phyloP scores from a whole-genome alignment of 345 rosid species.

The Pelargonium nanum region DNA sequence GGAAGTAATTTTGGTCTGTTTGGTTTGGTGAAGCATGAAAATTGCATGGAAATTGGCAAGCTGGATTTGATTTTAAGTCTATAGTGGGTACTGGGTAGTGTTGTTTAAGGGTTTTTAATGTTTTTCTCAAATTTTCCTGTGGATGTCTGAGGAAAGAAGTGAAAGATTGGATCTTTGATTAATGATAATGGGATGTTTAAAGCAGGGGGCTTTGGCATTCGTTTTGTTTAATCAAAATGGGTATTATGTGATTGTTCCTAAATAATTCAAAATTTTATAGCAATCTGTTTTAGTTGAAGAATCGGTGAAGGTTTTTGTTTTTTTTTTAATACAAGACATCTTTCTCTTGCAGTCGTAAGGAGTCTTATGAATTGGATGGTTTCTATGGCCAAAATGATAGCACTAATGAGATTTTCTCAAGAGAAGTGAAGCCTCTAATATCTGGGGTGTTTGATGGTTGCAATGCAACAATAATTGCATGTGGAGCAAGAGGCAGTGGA shows the following conservation, averaged over 20 bases:
- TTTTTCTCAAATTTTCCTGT: neutral
- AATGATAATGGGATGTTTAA: neutral
- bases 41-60: neutral
- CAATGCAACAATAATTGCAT: slow-evolving; percentile 49
- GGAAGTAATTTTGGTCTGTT: neutral
- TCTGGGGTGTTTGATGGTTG: slow-evolving; percentile 42
- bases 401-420: slow-evolving; percentile 24
- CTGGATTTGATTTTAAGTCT: neutral
- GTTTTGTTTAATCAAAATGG: neutral
- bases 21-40: neutral
- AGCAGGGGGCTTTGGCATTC: neutral
- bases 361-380: slow-evolving; percentile 36
- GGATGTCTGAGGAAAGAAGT: neutral
- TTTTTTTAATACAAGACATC: neutral
- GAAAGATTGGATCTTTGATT: neutral
- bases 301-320: neutral
- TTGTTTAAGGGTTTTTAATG: neutral
- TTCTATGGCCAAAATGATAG: slow-evolving; percentile 42
- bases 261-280: neutral
- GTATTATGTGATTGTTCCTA: neutral
- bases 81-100: neutral
- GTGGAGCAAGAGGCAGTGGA: slow-evolving; percentile 62
- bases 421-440: slow-evolving; percentile 49
- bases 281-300: neutral
- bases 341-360: slow-evolving; percentile 36